Percentiles rank a stretch among this genome's conserved stretches.
These are phyloP conservation scores for Rubia yunnanensis DNA, from an alignment of 257 asterid genomes.

Conservation along the genomic window DNA sequence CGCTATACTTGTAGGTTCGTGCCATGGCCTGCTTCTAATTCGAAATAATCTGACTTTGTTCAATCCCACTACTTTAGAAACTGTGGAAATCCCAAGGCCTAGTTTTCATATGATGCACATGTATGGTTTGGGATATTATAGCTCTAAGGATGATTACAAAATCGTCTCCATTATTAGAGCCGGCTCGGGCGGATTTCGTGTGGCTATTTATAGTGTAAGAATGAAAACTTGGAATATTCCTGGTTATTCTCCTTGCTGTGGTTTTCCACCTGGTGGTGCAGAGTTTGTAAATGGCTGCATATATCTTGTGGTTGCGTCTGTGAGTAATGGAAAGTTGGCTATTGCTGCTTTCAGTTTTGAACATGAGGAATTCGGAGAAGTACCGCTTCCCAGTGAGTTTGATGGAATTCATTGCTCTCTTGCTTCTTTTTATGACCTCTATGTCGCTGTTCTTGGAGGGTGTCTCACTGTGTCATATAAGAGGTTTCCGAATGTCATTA, in stretches of 20 bases:
- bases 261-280: not conserved
- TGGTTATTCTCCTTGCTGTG: not conserved
- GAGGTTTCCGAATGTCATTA: not conserved
- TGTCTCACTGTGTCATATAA: not conserved
- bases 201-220: not conserved
- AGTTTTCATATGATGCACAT: accelerated
- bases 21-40: not conserved
- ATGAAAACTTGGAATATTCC: not conserved
- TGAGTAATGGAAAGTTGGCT: not conserved
- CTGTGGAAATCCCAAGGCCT: not conserved
- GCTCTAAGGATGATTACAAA: not conserved
- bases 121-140: not conserved
- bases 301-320: not conserved
- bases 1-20: not conserved
- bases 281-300: not conserved
- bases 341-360: not conserved
- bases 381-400: not conserved
- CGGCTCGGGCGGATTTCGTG: not conserved
- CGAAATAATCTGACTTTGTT: not conserved
- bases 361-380: not conserved
- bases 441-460: not conserved
- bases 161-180: not conserved
- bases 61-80: not conserved
- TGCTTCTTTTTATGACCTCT: too few relatives aligned
- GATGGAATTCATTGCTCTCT: too few relatives aligned